phyloP scores from a whole-genome alignment of 73 alveolate species.

The Uronychia setigera region DNA sequence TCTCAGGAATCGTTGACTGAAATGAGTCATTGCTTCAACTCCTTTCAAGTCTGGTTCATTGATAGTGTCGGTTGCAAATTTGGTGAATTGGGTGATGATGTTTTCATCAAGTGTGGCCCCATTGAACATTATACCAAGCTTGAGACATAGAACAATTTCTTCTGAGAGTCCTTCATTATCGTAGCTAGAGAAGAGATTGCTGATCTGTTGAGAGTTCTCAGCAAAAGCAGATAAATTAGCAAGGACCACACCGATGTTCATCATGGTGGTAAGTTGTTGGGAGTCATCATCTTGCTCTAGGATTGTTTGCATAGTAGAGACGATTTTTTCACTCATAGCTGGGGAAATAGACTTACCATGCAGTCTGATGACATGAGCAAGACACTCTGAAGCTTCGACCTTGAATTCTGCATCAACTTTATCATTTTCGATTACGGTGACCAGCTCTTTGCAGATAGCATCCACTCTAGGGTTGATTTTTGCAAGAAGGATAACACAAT shows the following conservation, averaged over 20 bases:
- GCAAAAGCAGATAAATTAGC: slow-evolving; percentile 30
- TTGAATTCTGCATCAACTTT: slow-evolving; percentile 21
- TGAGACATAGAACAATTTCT: slow-evolving; percentile 11
- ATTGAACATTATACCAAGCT: slow-evolving; percentile 25
- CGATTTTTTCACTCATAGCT: slow-evolving; percentile 27
- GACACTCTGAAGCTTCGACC: slow-evolving; percentile 41
- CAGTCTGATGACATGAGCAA: slow-evolving; percentile 26
- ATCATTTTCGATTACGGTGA: slow-evolving; percentile 37
- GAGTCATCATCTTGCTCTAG: neutral
- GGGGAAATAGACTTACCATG: slow-evolving; percentile 44
- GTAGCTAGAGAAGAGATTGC: slow-evolving; percentile 11
- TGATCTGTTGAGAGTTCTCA: neutral
- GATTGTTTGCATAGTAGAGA: neutral
- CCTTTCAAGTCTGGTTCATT: neutral
- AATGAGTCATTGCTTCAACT: neutral
- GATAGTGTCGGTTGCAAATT: neutral
- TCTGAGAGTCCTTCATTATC: slow-evolving; percentile 13
- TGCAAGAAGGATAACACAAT: slow-evolving; percentile 16
- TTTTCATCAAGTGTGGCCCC: neutral
- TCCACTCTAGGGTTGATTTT: slow-evolving; percentile 49
- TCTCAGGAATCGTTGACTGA: neutral
- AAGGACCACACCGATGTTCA: slow-evolving; percentile 30
- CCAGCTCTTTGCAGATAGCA: slow-evolving; percentile 54
- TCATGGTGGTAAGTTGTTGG: slow-evolving; percentile 5
- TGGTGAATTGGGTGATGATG: neutral